Evolutionary conservation across 202 grass and related monocot species (phyloP).

Genomic region (Carex arenaria): DNA sequence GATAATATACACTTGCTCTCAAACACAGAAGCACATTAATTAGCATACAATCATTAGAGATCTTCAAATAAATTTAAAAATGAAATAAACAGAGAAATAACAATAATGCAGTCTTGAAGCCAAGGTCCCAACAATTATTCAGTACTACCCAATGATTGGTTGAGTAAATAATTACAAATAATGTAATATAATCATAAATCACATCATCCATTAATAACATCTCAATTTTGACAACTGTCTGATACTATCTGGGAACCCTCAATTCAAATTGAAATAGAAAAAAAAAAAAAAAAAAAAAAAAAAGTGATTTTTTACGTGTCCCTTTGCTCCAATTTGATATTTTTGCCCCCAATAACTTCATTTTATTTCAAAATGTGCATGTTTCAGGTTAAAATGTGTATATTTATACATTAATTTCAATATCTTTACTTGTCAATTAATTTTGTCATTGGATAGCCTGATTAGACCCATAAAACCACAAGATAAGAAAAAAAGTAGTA

Average conservation of each 20-base stretch:
- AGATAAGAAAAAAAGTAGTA: too few species aligned
- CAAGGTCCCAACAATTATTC: constrained; percentile 9
- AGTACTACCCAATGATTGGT: background rate
- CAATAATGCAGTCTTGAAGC: background rate
- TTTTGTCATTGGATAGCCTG: too few species aligned
- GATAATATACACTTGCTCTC: too few species aligned
- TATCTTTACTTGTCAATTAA: too few species aligned
- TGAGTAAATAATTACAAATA: background rate
- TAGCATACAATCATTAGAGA: background rate
- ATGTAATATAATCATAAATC: background rate
- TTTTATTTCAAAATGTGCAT: too few species aligned
- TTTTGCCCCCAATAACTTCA: too few species aligned
- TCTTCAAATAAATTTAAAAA: too few species aligned
- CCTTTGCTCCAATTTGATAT: background rate
- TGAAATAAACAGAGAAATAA: background rate
- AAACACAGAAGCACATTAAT: background rate
- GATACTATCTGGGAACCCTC: background rate
- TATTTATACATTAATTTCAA: too few species aligned
- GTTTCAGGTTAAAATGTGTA: too few species aligned
- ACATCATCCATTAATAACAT: constrained; percentile 2
- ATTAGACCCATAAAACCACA: too few species aligned
- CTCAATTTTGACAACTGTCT: background rate
- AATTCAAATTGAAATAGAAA: background rate
- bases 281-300: too few species aligned
- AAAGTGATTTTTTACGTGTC: background rate